These are phyloP conservation scores for Sphagnurus paluster DNA, from an alignment of 1,284 basidiomycete species.

Conservation along the genomic window DNA sequence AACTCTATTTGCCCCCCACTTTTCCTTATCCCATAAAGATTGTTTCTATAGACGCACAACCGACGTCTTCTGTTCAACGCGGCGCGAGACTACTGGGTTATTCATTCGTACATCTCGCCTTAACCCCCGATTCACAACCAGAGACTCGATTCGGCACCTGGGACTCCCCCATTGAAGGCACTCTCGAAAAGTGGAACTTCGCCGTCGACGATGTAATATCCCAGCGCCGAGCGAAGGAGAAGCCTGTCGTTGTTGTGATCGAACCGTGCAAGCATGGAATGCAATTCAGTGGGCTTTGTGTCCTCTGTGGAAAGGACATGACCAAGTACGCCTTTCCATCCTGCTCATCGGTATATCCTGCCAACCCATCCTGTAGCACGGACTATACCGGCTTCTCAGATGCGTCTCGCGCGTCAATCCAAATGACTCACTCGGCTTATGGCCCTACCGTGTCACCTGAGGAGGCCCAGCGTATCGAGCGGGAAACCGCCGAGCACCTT, in stretches of 20 bases:
- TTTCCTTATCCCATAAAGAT: conserved; percentile 83
- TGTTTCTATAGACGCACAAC: conserved; percentile 57
- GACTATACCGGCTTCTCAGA: conserved; percentile 88
- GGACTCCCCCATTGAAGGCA: conserved; percentile 83
- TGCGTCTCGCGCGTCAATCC: conserved; percentile 77
- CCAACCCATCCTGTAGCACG: conserved; percentile 46
- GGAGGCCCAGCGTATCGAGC: conserved; percentile 88
- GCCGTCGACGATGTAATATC: conserved; percentile 60
- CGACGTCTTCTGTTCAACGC: conserved; percentile 51
- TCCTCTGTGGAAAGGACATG: conserved; percentile 91
- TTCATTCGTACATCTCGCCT: conserved; percentile 60
- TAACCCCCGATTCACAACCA: conserved; percentile 41
- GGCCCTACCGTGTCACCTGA: conserved; percentile 79
- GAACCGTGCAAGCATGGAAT: conserved; percentile 95
- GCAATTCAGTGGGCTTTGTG: conserved; percentile 91
- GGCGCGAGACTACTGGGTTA: conserved; percentile 80
- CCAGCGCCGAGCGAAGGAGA: conserved; percentile 52
- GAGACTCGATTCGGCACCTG: conserved; percentile 84
- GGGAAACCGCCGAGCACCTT: conserved; percentile 77
- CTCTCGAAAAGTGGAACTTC: conserved; percentile 65
- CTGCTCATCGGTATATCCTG: conserved; percentile 1
- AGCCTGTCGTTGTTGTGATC: conserved; percentile 62
- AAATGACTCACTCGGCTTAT: conserved; percentile 82
- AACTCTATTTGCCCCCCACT: conserved; percentile 65
- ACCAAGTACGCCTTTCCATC: conserved; percentile 64